Evolutionary conservation across 202 grass and related monocot genomes (phyloP), one percentile per base, ranked within the genome.

Genomic region (Hordeum pubiflorum): DNA sequence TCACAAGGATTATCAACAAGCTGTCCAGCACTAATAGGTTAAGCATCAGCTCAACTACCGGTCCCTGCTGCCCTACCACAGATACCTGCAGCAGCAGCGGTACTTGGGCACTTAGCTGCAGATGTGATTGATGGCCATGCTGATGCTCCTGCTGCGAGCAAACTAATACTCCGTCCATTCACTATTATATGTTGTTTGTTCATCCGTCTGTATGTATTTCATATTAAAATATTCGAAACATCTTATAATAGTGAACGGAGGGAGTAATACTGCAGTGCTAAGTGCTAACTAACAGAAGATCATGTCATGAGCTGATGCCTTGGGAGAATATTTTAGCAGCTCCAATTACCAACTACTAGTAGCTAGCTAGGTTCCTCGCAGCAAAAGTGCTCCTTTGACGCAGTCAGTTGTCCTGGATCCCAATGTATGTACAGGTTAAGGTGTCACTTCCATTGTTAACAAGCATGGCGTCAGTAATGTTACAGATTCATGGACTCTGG

Each of bases 21-120:
- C 80, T 86, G 88, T 86, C 82, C 33, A 63, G 22, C 83, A 86
- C 59, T 74, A 89, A 20, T 75, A 70, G 75, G 43, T 79, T 86
- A 83, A 63, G 44, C 34, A 37, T 74, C 68, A n/a, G 79, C 83
- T 86, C 83, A 89, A 89, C 79, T 11, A 89, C 88, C 79, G 83
- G 75, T 79, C 83, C 83, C 66, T 59, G 77, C 70, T 48, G 26
- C 81, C 52, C 46, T 62, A 81, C 71, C 44, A 81, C 72, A 77
- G 20, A 77, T 74, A 77, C 36, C 15, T 66, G 37, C 12, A 23
- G 78, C 86, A 57, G 79, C 27, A 3, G 27, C 27, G 1, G 27
- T 37, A 40, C 75, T 7, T 63, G 81, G 22, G 67, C 69, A 41
- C 63, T 77, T 77, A 77, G 77, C 82, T 78, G 82, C 78, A 36